Evolutionary conservation across 805 yeast genomes (phyloP).

Genomic region (Jamesozyma rosinii): DNA sequence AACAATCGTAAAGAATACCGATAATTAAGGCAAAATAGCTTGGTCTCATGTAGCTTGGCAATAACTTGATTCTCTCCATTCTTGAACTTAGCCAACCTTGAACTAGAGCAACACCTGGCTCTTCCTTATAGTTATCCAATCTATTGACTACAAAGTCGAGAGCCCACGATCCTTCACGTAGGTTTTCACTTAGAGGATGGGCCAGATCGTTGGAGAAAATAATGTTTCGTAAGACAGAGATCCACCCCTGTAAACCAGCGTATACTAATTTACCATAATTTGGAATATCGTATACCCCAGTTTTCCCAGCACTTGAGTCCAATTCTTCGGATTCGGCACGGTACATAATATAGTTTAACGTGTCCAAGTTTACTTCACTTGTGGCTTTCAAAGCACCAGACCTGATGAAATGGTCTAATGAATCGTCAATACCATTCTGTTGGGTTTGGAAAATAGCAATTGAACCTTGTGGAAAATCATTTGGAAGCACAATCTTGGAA

Average conservation of each 20-base stretch:
- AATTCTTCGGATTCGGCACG: slow-evolving; percentile 81
- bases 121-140: slow-evolving; percentile 42
- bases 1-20: slow-evolving; percentile 77
- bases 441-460: slow-evolving; percentile 73
- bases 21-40: slow-evolving; percentile 77
- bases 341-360: slow-evolving; percentile 67
- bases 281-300: slow-evolving; percentile 72
- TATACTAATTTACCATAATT: slow-evolving; percentile 63
- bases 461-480: slow-evolving; percentile 77
- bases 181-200: slow-evolving; percentile 72
- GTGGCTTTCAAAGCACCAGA: slow-evolving; percentile 74
- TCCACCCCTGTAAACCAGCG: slow-evolving; percentile 94
- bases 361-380: slow-evolving; percentile 47
- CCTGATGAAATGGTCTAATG: slow-evolving; percentile 57
- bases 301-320: slow-evolving; percentile 61
- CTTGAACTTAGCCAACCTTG: slow-evolving; percentile 62
- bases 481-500: slow-evolving; percentile 50
- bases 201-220: slow-evolving; percentile 68
- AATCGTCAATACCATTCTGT: slow-evolving; percentile 54
- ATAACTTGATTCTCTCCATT: slow-evolving; percentile 48
- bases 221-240: slow-evolving; percentile 51
- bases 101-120: slow-evolving; percentile 44
- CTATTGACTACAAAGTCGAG: slow-evolving; percentile 63
- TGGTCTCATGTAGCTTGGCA: slow-evolving; percentile 78
- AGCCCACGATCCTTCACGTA: slow-evolving; percentile 85